Evolutionary conservation across 1,284 basidiomycete genomes (phyloP), one percentile per base, ranked within the genome.

Genomic region (Sporisorium scitamineum): DNA sequence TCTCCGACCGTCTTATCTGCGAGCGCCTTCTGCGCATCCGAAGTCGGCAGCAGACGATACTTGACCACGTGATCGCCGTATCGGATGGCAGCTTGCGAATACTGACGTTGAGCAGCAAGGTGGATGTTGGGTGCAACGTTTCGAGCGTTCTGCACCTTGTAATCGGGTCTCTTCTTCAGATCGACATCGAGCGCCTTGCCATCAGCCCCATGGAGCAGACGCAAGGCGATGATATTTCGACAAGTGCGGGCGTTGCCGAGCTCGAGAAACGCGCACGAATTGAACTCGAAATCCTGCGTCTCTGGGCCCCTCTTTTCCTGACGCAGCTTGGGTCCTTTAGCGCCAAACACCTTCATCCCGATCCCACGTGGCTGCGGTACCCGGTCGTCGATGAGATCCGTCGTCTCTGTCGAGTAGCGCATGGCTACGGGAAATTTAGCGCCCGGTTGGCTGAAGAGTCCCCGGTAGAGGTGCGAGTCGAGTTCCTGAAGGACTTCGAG

Each of bases 251-350:
- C 76, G 47, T 69, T 68, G 11, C 59, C 74, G 4, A 78, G 60
- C 47, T 78, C 76, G n/a, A 78, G 57, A 20, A 57, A 58, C 27
- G 71, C 37, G 48, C 58, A 31, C 16, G 69, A 76, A 65, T 83
- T 83, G 70, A 83, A 83, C 42, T 80, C 79, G 57, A 77, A 68
- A 55, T 83, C 80, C 37, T 80, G 80, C 32, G 80, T 81, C 59
- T 78, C 50, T 22, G 76, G 78, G 54, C 81, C 76, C 44, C 63
- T 64, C 27, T 58, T 61, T 41, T 69, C 72, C 26, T 61, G 27
- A 10, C 73, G 75, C 37, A 73, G 47, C 58, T 74, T 78, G 16
- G 20, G 18, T 5, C 79, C 77, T 29, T 75, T 68, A 7, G 79
- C 69, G 22, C 63, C 56, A 54, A 83, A 83, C 20, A 80, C 67